A percentile compares a stretch with the other conserved stretches of the same genome.
phyloP scores from a whole-genome alignment of 768 basidiomycete genomes.

The Psilocybe subaeruginosa region DNA sequence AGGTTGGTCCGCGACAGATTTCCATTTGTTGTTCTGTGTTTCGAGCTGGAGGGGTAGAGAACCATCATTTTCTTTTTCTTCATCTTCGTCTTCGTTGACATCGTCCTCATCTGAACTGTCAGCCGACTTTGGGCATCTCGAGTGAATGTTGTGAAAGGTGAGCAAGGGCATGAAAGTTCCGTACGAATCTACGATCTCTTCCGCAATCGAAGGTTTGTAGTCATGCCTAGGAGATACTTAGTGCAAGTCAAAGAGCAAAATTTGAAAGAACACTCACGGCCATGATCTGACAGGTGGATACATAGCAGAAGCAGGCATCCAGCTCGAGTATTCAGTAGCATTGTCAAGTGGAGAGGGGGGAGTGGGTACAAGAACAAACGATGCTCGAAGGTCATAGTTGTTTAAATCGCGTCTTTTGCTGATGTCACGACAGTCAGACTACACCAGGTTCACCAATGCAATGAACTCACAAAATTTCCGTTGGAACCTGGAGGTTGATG shows the following conservation, averaged over 20 bases:
- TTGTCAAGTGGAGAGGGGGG: conserved; percentile 31
- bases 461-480: conserved; percentile 32
- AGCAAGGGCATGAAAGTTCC: conserved; percentile 35
- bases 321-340: conserved; percentile 32
- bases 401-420: conserved; percentile 27
- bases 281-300: conserved; percentile 30
- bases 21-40: not conserved
- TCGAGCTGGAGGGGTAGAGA: not conserved
- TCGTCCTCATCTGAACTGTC: not conserved
- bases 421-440: not conserved
- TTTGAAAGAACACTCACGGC: conserved; percentile 24
- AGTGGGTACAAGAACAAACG: conserved; percentile 36
- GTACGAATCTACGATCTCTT: conserved; percentile 36
- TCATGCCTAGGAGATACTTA: not conserved
- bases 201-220: conserved; percentile 17
- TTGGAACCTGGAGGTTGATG: conserved; percentile 31
- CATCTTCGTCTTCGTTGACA: not conserved
- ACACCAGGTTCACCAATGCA: not conserved
- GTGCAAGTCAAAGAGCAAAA: not conserved
- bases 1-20: conserved; percentile 18
- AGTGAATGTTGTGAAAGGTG: conserved; percentile 31
- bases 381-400: conserved; percentile 37
- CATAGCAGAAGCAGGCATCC: conserved; percentile 29
- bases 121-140: conserved; percentile 18
- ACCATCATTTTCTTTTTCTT: not conserved